phyloP scores from a whole-genome alignment of 164 flowering plant genomes.

The Taxillus chinensis region DNA sequence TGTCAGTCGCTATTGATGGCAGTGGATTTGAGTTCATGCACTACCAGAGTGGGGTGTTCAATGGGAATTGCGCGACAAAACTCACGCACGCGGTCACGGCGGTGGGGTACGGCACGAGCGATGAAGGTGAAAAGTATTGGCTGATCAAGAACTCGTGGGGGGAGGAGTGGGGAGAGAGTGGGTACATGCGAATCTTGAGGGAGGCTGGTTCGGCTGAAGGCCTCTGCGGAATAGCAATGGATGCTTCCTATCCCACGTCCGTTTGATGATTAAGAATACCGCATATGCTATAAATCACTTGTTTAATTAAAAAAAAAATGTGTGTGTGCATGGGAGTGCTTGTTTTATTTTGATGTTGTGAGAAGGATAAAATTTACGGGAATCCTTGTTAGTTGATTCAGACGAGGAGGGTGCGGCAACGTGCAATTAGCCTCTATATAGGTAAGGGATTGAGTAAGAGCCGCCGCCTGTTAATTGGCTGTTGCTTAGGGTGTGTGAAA shows the following conservation, averaged over 20 bases:
- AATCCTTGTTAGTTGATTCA: too few relatives aligned
- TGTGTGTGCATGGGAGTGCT: too few relatives aligned
- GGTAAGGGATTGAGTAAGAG: too few relatives aligned
- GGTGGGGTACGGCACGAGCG: not conserved
- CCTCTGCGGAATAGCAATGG: constrained; percentile 12
- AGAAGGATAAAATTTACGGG: too few relatives aligned
- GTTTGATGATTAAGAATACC: too few relatives aligned
- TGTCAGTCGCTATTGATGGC: not conserved
- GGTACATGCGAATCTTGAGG: constrained; percentile 9
- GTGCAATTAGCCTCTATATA: too few relatives aligned
- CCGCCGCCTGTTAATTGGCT: too few relatives aligned
- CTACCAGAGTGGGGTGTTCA: not conserved
- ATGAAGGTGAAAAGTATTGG: constrained; percentile 12
- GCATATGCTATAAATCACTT: too few relatives aligned
- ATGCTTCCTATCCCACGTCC: constrained; percentile 8
- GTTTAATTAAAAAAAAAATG: too few relatives aligned
- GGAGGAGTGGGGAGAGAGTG: constrained; percentile 10
- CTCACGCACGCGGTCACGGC: not conserved
- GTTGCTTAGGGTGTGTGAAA: too few relatives aligned
- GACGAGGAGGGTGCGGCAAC: too few relatives aligned
- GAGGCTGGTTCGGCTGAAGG: constrained; percentile 1
- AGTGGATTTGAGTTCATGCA: not conserved
- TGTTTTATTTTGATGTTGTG: too few relatives aligned
- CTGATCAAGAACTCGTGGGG: constrained; percentile 19
- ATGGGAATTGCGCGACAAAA: not conserved